Evolutionary conservation across 2,329 filamentous ascomycete genomes (phyloP).

Genomic region (Thelonectria discophora): DNA sequence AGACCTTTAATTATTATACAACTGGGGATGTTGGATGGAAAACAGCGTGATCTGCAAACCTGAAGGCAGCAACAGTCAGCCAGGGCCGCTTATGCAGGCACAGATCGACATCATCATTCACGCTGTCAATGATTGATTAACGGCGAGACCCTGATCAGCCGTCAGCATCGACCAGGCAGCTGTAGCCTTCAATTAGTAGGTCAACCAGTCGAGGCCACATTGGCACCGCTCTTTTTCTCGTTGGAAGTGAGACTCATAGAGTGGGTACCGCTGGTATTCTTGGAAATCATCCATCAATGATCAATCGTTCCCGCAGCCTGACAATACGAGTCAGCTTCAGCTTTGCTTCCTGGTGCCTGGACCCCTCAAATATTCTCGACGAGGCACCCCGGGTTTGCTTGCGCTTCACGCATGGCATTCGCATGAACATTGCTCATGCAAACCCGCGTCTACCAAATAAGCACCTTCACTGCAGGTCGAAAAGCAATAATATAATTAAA

Average conservation of each 20-base stretch:
- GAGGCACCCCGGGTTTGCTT: conserved; percentile 17
- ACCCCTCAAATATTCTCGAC: neutral
- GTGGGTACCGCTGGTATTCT: neutral
- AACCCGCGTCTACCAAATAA: conserved; percentile 17
- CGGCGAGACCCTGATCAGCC: too few species aligned
- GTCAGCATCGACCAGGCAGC: conserved; percentile 18
- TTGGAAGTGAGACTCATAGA: neutral
- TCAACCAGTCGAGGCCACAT: conserved; percentile 4
- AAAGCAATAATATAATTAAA: conserved; percentile 9
- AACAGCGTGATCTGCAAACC: conserved; percentile 5
- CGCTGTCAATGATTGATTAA: neutral
- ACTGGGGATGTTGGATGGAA: conserved; percentile 20
- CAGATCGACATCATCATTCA: neutral
- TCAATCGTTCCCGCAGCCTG: neutral
- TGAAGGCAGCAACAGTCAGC: conserved; percentile 12
- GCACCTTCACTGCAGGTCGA: neutral
- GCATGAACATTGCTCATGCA: conserved; percentile 30
- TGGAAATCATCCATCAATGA: conserved; percentile 1
- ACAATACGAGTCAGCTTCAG: conserved; percentile 13
- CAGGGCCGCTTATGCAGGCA: conserved; percentile 6
- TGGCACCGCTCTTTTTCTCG: too few species aligned
- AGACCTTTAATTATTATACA: conserved; percentile 22
- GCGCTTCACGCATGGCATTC: conserved; percentile 26
- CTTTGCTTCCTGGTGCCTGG: neutral
- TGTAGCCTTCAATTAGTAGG: conserved; percentile 34